phyloP scores from a whole-genome alignment of 306 rosid genomes.

The Cicer cuneatum region DNA sequence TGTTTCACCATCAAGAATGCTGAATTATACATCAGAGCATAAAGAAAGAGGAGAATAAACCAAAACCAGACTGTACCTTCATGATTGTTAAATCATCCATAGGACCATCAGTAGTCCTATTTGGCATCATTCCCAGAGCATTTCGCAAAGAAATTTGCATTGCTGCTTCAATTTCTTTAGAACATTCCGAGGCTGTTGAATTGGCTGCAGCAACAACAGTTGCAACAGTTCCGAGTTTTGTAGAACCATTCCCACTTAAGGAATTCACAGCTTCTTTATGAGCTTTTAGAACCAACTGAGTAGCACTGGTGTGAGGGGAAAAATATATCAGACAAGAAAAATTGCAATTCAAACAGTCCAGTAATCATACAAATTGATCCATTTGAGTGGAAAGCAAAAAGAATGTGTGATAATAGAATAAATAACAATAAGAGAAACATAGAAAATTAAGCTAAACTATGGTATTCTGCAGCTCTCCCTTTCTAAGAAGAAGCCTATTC shows the following conservation, averaged over 20 bases:
- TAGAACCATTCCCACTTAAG: constrained; percentile 89
- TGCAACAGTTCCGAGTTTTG: constrained; percentile 95
- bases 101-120: constrained; percentile 78
- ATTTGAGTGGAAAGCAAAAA: constrained; percentile 27
- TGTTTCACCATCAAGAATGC: not conserved
- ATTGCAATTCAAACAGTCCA: constrained; percentile 8
- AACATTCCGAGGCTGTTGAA: constrained; percentile 88
- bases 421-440: constrained; percentile 16
- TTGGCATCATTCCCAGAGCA: constrained; percentile 84
- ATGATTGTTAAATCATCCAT: constrained; percentile 94
- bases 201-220: constrained; percentile 98
- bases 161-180: constrained; percentile 94
- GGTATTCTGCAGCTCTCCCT: not conserved
- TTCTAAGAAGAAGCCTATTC: constrained; percentile 2
- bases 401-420: constrained; percentile 21
- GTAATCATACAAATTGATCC: constrained; percentile 16
- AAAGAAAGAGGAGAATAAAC: constrained; percentile 27
- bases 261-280: constrained; percentile 98
- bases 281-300: constrained; percentile 96
- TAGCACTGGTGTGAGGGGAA: constrained; percentile 63
- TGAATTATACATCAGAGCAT: constrained; percentile 30
- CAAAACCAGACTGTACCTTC: constrained; percentile 66
- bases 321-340: constrained; percentile 39
- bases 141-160: constrained; percentile 95
- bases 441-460: constrained; percentile 21